phyloP scores from a whole-genome alignment of 78 protist genomes.

The Emiliania huxleyi region DNA sequence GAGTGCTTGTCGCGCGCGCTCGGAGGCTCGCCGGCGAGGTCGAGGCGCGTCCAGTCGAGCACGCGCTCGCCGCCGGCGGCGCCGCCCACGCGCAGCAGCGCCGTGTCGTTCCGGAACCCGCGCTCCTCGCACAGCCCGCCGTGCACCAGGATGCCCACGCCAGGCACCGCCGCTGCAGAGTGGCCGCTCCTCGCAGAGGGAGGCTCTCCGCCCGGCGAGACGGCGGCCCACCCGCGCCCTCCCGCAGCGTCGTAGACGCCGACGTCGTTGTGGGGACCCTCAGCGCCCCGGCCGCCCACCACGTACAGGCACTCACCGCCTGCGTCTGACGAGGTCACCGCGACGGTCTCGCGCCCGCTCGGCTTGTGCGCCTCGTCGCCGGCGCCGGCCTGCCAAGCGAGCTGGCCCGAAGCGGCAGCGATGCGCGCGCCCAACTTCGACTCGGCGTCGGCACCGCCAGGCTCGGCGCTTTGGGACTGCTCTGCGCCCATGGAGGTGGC shows the following conservation, averaged over 20 bases:
- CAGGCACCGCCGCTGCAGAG: neutral
- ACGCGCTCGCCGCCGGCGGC: too few species aligned
- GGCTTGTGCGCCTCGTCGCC: too few species aligned
- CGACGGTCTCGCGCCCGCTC: too few species aligned
- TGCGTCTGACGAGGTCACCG: too few species aligned
- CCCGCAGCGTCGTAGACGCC: neutral
- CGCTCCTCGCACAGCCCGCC: neutral
- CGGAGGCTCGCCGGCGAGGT: neutral
- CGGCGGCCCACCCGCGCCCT: neutral
- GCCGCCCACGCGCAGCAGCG: neutral
- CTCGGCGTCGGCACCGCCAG: too few species aligned
- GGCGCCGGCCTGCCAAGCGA: too few species aligned
- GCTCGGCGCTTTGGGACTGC: too few species aligned
- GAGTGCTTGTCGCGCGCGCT: neutral
- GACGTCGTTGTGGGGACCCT: neutral
- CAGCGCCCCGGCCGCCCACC: neutral
- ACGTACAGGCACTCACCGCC: neutral
- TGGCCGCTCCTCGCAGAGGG: neutral
- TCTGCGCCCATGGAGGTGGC: too few species aligned
- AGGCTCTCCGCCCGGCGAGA: neutral
- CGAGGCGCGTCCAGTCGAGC: neutral
- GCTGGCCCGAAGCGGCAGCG: too few species aligned
- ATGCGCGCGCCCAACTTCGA: too few species aligned
- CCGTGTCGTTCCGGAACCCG: neutral
- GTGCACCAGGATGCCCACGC: neutral